Evolutionary conservation across 2,329 filamentous ascomycete genomes (phyloP), one percentile per base, ranked within the genome.

Genomic region (Colletotrichum acutatum): DNA sequence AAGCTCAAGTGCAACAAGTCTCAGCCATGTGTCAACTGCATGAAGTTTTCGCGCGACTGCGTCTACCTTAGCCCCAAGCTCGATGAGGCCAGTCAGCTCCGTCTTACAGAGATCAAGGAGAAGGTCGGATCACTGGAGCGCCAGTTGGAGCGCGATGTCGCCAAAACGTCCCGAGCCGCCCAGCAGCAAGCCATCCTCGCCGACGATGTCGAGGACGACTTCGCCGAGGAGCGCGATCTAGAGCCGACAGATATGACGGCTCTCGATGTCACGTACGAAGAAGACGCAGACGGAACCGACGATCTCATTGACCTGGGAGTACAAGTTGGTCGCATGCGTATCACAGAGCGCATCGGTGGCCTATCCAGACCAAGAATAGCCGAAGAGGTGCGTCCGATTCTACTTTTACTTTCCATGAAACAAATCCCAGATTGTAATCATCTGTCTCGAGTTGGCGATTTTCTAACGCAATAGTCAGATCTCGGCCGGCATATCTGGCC

Each of bases 1-100:
- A 96, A 96, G 82, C 85, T 95, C 68, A 94, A 93, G 80, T 96
- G 94, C 83, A 92, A 94, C 83, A 94, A 94, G 82, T 86, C 81
- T 24, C 88, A 92, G 63, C 92, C 94, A 73, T 96, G 93, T 79
- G 86, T 86, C 75, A 94, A 94, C 80, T 93, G 91, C 81, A 83
- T 83, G 74, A 88, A 88, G 76, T 86, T 87, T 37, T 83, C 80
- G 26, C 84, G 87, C 28, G 87, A 89, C 24, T 90, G 89, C 76
- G 78, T 93, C 49, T 94, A 93, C 78, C 86, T 94, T 46, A 89
- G 90, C 2, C 88, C 90, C 0, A 88, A 90, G 26, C 84, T 93
- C n/a, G 93, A 95, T 80, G 88, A 92, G 73, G 90, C 89, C 8
- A 90, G 90, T 66, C 92, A 94, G 80, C 86, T 91, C 76, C 91